phyloP scores from a whole-genome alignment of 73 alveolate species.

The Paraurostyla sp. region DNA sequence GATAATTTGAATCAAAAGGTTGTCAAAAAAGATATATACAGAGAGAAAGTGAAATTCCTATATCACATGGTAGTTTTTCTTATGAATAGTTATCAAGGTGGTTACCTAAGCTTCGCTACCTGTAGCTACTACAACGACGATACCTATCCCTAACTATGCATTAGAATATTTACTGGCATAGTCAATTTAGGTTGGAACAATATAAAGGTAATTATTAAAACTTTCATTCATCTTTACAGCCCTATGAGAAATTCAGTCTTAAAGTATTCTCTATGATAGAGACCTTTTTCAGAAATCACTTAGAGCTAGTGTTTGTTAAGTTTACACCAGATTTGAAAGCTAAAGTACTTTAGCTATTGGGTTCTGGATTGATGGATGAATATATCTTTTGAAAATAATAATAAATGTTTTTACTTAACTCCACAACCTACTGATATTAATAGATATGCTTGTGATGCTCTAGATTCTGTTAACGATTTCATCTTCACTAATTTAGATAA shows the following conservation, averaged over 20 bases:
- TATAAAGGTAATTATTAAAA: neutral
- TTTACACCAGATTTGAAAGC: neutral
- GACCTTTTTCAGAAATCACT: conserved; percentile 39
- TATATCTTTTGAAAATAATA: conserved; percentile 42
- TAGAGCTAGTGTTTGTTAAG: conserved; percentile 22
- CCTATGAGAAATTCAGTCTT: neutral
- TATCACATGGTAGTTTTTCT: neutral
- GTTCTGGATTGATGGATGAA: conserved; percentile 48
- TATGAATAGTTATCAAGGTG: conserved; percentile 38
- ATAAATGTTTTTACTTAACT: neutral
- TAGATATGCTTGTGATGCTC: neutral
- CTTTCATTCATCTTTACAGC: neutral
- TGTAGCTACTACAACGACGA: conserved; percentile 53
- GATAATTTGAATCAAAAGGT: neutral
- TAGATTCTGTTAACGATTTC: conserved; percentile 10
- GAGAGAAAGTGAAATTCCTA: conserved; percentile 59
- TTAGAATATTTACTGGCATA: neutral
- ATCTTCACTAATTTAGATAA: neutral
- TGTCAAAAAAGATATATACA: conserved; percentile 47
- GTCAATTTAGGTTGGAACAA: conserved; percentile 14
- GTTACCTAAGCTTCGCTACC: conserved; percentile 50
- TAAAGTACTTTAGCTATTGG: neutral
- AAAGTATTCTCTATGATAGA: conserved; percentile 23
- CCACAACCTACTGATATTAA: neutral
- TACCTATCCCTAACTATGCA: conserved; percentile 35